These are phyloP conservation scores for Lactifluus echinatus DNA, from an alignment of 768 basidiomycete species.

Conservation along the genomic window DNA sequence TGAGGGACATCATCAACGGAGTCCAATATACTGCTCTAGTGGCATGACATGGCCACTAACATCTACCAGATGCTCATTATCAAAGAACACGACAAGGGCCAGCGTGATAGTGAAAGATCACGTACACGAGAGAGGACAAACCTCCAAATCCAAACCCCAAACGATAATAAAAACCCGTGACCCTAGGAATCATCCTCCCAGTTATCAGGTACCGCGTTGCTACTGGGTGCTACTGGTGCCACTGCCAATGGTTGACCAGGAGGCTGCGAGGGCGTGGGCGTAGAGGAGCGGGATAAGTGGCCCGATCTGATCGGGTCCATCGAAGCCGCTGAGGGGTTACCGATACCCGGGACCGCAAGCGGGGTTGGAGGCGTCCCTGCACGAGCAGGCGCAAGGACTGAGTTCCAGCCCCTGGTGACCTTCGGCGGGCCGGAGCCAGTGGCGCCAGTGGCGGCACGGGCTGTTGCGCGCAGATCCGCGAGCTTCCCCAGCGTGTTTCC, in stretches of 20 bases:
- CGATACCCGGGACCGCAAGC: background rate
- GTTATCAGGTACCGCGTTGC: conserved; percentile 37
- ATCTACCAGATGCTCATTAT: too few species aligned
- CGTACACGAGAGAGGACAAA: too few species aligned
- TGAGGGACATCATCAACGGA: too few species aligned
- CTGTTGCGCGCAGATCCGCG: conserved; percentile 39
- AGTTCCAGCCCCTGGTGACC: conserved; percentile 28
- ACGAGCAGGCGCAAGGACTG: conserved; percentile 25
- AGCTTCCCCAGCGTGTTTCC: conserved; percentile 49
- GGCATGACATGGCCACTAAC: too few species aligned
- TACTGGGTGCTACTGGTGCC: background rate
- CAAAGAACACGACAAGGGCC: background rate
- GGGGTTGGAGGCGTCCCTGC: conserved; percentile 2
- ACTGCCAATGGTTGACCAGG: background rate
- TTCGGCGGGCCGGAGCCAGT: conserved; percentile 4
- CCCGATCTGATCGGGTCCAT: background rate
- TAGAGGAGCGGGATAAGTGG: conserved; percentile 6
- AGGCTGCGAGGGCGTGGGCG: conserved; percentile 14
- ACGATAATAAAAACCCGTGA: background rate
- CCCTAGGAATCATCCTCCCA: conserved; percentile 47
- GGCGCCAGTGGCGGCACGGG: conserved; percentile 22
- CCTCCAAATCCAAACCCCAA: background rate
- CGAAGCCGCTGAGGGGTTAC: background rate
- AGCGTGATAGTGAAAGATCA: too few species aligned
- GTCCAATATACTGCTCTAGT: too few species aligned